Evolutionary conservation across 1,284 basidiomycete genomes (phyloP).

Genomic region (Afroboletus lepidellus): DNA sequence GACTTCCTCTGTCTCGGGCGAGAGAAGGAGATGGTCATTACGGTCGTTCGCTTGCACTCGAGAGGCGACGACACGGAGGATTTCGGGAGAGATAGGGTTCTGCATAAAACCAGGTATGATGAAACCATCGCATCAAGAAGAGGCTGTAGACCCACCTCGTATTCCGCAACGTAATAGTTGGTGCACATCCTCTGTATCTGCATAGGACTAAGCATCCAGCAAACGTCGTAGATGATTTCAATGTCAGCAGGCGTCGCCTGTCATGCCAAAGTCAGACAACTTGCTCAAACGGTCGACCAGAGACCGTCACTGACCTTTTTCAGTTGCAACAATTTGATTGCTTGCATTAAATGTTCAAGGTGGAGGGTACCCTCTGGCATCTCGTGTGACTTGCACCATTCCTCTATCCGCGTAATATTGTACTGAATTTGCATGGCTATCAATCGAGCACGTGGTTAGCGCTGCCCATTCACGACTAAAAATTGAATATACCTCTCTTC

Average conservation of each 20-base stretch:
- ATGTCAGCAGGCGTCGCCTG: constrained; percentile 91
- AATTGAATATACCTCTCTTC: constrained; percentile 81
- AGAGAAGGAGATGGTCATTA: constrained; percentile 90
- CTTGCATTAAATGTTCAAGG: constrained; percentile 98
- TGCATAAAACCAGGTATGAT: constrained; percentile 33
- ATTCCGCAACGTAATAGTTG: constrained; percentile 98
- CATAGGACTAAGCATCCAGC: constrained; percentile 99
- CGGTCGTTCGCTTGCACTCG: constrained; percentile 93
- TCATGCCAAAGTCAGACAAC: constrained; percentile 12
- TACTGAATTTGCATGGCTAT: constrained; percentile 99
- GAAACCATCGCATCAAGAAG: background rate
- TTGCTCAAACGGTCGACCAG: background rate
- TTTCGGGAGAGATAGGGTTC: constrained; percentile 96
- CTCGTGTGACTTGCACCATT: constrained; percentile 97
- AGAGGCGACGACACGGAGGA: constrained; percentile 92
- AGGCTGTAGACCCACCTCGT: constrained; percentile 63
- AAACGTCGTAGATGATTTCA: constrained; percentile 98
- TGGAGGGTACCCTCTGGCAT: constrained; percentile 99
- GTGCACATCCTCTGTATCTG: constrained; percentile 99
- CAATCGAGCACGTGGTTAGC: constrained; percentile 2
- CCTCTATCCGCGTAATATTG: constrained; percentile 97
- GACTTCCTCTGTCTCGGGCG: constrained; percentile 94
- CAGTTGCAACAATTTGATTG: constrained; percentile 95
- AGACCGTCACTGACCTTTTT: constrained; percentile 75
- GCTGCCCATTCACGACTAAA: background rate